Percentiles rank a stretch among this genome's conserved stretches.
These are phyloP conservation scores for Artemisia annua DNA, from an alignment of 129 eudicot species.

Conservation along the genomic window DNA sequence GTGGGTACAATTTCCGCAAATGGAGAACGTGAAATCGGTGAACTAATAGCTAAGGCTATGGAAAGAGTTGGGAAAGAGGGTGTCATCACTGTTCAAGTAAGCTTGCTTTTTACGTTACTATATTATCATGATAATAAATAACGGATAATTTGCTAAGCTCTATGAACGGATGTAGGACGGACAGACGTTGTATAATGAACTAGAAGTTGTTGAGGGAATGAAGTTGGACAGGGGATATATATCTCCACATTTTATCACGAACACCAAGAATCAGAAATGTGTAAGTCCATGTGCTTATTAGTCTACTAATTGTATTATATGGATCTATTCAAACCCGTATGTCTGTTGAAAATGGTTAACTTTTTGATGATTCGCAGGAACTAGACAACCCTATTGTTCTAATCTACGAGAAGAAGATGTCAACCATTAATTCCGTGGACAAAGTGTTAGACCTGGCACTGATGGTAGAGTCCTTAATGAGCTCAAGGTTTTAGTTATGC, in stretches of 20 bases:
- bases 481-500: too few relatives aligned
- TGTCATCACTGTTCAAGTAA: conserved; percentile 83
- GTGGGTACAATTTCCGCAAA: conserved; percentile 95
- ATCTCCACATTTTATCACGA: conserved; percentile 90
- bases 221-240: conserved; percentile 93
- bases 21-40: conserved; percentile 93
- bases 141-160: not conserved
- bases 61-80: conserved; percentile 93
- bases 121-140: not conserved
- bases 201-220: conserved; percentile 99
- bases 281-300: conserved; percentile 40
- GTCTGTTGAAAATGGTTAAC: too few relatives aligned
- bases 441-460: too few relatives aligned
- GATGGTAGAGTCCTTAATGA: too few relatives aligned
- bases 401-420: too few relatives aligned
- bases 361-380: too few relatives aligned
- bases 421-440: too few relatives aligned
- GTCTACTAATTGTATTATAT: not conserved
- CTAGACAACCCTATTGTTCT: too few relatives aligned
- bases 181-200: conserved; percentile 77
- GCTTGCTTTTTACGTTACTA: conserved; percentile 6
- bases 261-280: conserved; percentile 80
- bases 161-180: conserved; percentile 63
- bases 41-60: conserved; percentile 92
- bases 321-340: not conserved